Evolutionary conservation across 345 rosid genomes (phyloP), one percentile per base, ranked within the genome.

Genomic region (Barbarea vulgaris): DNA sequence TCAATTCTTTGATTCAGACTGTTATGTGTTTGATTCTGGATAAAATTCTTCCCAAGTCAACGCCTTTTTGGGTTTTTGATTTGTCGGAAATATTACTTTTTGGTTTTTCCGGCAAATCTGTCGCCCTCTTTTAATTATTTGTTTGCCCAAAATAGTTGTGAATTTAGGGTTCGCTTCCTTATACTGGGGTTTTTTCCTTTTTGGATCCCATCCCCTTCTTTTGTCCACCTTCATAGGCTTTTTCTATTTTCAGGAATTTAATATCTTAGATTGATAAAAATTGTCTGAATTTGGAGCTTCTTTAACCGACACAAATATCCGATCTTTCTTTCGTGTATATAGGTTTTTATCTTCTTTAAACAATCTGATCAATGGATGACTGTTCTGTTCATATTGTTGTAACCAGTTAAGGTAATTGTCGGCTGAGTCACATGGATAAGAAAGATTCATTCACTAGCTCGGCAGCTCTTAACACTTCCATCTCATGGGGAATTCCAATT

Each of bases 341-440:
- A 48, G 17, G 18, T 65, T 18, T 1, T 18, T 12, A 19, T 31
- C 2, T 25, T 48, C 13, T 18, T 33, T 0, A 0, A 13, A 33
- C 9, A 67, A 50, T 34, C 24, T 67, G 39, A 36, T 36, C 50
- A 53, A 22, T 24, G 39, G 27, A 28, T 69, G 37, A 69, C 42
- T 42, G 15, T 31, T 70, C 33, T 53, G 36, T 58, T 58, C 46
- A 21, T 57, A 11, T 70, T 58, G 3, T 70, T 57, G 56, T 70
- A 58, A 7, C 47, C 33, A 70, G 34, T 44, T 19, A 70, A 70
- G 48, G 58, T 21, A 33, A 22, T 33, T 30, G 66, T 58, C 59
- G 25, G 59, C 57, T 22, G 48, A 47, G 17, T 70, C 67, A 34
- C 59, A 71, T 71, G 75, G 39, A 71, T 10, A 71, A 48, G 67